A percentile compares a stretch with the other conserved stretches of the same genome.
Conservation (phyloP, 129 eudicot species). For the Chrysanthemum seticuspe region DNA sequence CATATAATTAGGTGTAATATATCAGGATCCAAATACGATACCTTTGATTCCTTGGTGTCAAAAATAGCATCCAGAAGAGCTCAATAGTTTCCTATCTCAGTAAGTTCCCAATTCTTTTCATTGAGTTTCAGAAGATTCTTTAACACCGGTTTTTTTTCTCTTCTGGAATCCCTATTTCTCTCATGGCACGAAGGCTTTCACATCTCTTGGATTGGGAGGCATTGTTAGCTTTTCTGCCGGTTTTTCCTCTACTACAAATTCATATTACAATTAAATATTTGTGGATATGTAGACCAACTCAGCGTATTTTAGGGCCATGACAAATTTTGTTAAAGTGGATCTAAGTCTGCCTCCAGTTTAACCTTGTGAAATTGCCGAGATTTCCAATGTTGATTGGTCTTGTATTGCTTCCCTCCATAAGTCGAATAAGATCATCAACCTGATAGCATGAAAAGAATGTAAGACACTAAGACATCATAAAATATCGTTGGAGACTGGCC, state of each 20-base stretch:
- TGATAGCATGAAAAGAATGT: not conserved
- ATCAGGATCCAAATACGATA: slow-evolving; percentile 2
- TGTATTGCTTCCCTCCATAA: too few relatives aligned
- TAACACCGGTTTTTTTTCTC: slow-evolving; percentile 73
- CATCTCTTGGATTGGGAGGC: slow-evolving; percentile 57
- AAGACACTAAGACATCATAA: not conserved
- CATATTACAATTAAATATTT: not conserved
- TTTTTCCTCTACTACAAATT: slow-evolving; percentile 21
- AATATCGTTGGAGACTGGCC: not conserved
- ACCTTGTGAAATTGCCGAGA: too few relatives aligned
- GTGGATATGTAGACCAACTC: too few relatives aligned
- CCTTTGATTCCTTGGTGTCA: slow-evolving; percentile 61
- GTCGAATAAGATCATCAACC: too few relatives aligned
- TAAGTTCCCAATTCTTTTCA: slow-evolving; percentile 88
- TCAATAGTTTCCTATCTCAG: slow-evolving; percentile 80
- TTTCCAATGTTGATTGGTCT: slow-evolving; percentile 18
- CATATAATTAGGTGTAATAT: not conserved
- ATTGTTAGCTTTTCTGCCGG: slow-evolving; percentile 7
- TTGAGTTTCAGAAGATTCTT: slow-evolving; percentile 64
- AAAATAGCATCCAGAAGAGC: slow-evolving; percentile 90
- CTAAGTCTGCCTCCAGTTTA: too few relatives aligned
- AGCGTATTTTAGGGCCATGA: too few relatives aligned
- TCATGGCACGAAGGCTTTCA: slow-evolving; percentile 80
- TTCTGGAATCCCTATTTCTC: slow-evolving; percentile 66
- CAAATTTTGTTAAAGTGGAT: too few relatives aligned